Percentiles rank a stretch among this genome's conserved stretches.
Conservation (phyloP, 2,329 filamentous ascomycete species). For the Pseudopyrenochaeta lycopersici region DNA sequence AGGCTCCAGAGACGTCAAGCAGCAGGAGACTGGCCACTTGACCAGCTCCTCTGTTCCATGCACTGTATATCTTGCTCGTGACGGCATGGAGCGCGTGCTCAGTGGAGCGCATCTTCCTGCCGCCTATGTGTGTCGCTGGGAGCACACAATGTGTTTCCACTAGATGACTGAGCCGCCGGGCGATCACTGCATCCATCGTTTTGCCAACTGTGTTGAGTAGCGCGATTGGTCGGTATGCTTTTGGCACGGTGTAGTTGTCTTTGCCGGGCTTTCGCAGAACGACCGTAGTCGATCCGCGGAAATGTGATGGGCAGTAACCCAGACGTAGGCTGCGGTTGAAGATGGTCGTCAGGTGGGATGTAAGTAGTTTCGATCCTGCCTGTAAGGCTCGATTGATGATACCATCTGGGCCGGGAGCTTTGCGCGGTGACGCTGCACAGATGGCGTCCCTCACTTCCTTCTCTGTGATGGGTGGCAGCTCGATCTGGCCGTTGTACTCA, state of each 20-base stretch:
- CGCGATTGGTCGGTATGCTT: slow-evolving; percentile 36
- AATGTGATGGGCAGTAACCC: slow-evolving; percentile 23
- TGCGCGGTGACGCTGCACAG: slow-evolving; percentile 23
- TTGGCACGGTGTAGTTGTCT: slow-evolving; percentile 33
- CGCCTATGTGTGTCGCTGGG: slow-evolving; percentile 35
- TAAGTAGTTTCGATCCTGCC: slow-evolving; percentile 3
- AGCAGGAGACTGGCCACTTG: slow-evolving; percentile 41
- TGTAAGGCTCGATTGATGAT: slow-evolving; percentile 25
- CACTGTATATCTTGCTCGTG: slow-evolving; percentile 31
- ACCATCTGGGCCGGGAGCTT: slow-evolving; percentile 28
- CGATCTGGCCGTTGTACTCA: slow-evolving; percentile 22
- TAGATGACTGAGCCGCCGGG: slow-evolving; percentile 19
- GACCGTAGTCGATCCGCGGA: slow-evolving; percentile 27
- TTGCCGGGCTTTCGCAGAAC: slow-evolving; percentile 39
- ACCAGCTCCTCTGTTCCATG: slow-evolving; percentile 20
- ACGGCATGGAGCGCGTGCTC: slow-evolving; percentile 39
- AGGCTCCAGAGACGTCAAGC: slow-evolving; percentile 43
- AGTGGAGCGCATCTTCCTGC: slow-evolving; percentile 28
- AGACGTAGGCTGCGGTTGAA: slow-evolving; percentile 26
- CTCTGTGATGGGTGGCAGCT: slow-evolving; percentile 23
- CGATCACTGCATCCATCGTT: slow-evolving; percentile 36
- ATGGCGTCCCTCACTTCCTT: slow-evolving; percentile 30
- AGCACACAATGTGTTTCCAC: slow-evolving; percentile 29
- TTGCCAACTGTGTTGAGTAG: slow-evolving; percentile 41
- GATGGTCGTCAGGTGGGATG: slow-evolving; percentile 11